Base-by-base conservation (phyloP, 352 stramenopile genomes). In the Nannochloropsis limnetica region DNA sequence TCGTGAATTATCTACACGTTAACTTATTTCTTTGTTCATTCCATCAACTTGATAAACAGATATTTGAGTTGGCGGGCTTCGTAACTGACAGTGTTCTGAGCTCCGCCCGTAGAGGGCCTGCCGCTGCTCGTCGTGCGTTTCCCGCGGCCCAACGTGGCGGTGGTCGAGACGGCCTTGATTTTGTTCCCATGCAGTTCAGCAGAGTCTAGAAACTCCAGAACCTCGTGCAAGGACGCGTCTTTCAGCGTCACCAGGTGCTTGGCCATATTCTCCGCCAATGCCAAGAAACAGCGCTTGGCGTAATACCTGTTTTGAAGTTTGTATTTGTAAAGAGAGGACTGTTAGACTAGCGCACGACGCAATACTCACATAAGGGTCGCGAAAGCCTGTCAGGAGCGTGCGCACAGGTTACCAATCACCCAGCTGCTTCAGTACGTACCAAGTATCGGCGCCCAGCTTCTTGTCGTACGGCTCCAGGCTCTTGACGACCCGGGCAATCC, bases 241-340 rank as follows among this genome's bases (percentile, higher is more conserved):
- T 95, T 94, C 20, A 98, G 91, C 29, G 94, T 95, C 45, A 94
- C 91, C 91, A 97, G 97, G 84, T 97, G 91, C 86, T 98, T 98
- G 1, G 93, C 92, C 68, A 98, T 89, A 37, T 93, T 95, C 37
- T 96, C 90, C 0, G 93, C 92, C 9, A 98, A 88, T 0, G 93
- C 93, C 43, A 98, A 88, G 84, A 98, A 98, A 86, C 94, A 97
- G 37, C 92, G 90, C 88, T 98, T 98, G 32, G 92, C 91, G 88
- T 97, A 97, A 86, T 94, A 97, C 79, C 68, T 80, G 11, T 80
- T 29, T 28, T 83, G 15, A 44, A 1, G 37, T 49, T 1, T 6
- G 37, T n/a, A n/a, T n/a, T n/a, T n/a, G n/a, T n/a, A n/a, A n/a
- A n/a, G n/a, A n/a, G n/a, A 44, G 32, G 32, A 9, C 32, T 44